A percentile compares a stretch with the other conserved stretches of the same genome.
These are phyloP conservation scores for Coniella vitis DNA, from an alignment of 2,329 filamentous ascomycete genomes.

Conservation along the genomic window DNA sequence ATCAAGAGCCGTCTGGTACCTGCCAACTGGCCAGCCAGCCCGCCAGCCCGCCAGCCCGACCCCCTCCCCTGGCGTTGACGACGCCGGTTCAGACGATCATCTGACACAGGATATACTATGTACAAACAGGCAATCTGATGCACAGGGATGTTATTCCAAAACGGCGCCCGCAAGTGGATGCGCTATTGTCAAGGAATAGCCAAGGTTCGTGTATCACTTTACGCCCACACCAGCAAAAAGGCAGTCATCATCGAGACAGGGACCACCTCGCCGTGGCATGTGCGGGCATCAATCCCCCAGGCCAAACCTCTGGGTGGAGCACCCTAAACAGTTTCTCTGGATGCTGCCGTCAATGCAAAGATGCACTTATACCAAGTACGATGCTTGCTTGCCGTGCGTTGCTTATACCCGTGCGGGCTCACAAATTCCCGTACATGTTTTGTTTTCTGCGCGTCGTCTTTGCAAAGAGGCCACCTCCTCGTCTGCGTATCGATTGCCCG, in stretches of 20 bases:
- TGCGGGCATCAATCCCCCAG: slow-evolving; percentile 21
- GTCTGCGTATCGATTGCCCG: no score
- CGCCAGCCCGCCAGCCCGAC: slow-evolving; percentile 22
- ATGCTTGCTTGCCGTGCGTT: slow-evolving; percentile 22
- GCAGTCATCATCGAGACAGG: slow-evolving; percentile 21
- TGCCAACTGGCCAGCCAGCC: slow-evolving; percentile 20
- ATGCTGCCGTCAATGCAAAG: slow-evolving; percentile 25
- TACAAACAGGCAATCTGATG: slow-evolving; percentile 30
- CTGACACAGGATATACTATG: slow-evolving; percentile 33
- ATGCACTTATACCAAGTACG: slow-evolving; percentile 22
- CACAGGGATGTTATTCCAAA: slow-evolving; percentile 25
- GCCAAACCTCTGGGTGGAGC: slow-evolving; percentile 28
- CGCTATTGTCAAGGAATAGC: slow-evolving; percentile 12
- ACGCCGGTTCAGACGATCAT: slow-evolving; percentile 33
- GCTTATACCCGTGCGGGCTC: slow-evolving; percentile 26
- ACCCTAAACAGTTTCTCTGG: slow-evolving; percentile 23
- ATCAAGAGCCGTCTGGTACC: slow-evolving; percentile 12
- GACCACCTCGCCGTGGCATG: slow-evolving; percentile 19
- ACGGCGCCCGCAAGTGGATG: slow-evolving; percentile 20
- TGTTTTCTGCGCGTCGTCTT: not conserved
- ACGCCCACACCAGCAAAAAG: slow-evolving; percentile 19
- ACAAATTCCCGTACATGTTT: slow-evolving; percentile 20
- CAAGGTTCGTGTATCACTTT: slow-evolving; percentile 14
- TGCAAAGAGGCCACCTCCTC: no score
- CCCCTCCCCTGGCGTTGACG: slow-evolving; percentile 31